phyloP scores from a whole-genome alignment of 306 rosid genomes.

The Cicer yamashitae region DNA sequence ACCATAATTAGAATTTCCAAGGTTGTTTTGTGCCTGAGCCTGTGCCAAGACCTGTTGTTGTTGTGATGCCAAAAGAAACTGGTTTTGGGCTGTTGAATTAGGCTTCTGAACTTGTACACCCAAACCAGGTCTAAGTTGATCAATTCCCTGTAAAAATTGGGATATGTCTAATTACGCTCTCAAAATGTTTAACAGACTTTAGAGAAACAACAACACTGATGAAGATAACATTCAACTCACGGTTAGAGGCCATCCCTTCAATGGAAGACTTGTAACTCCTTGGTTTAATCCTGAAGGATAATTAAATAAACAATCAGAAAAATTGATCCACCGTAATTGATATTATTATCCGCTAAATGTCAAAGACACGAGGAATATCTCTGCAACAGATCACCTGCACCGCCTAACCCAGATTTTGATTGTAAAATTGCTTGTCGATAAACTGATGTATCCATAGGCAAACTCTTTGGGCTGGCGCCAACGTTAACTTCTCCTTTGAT shows the following conservation, averaged over 20 bases:
- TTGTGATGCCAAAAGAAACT: slow-evolving; percentile 76
- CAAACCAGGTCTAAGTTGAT: slow-evolving; percentile 78
- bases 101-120: slow-evolving; percentile 88
- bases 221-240: slow-evolving; percentile 64
- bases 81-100: slow-evolving; percentile 62
- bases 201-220: not conserved
- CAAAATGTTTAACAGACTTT: slow-evolving; percentile 36
- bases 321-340: slow-evolving; percentile 22
- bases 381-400: slow-evolving; percentile 57
- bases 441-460: slow-evolving; percentile 80
- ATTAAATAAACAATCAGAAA: slow-evolving; percentile 28
- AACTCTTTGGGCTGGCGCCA: slow-evolving; percentile 64
- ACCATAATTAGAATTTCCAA: slow-evolving; percentile 63
- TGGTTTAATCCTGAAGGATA: slow-evolving; percentile 69
- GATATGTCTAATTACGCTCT: slow-evolving; percentile 38
- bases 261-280: slow-evolving; percentile 73
- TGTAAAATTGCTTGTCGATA: slow-evolving; percentile 81
- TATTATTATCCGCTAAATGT: slow-evolving; percentile 18
- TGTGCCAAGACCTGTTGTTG: slow-evolving; percentile 81
- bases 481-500: slow-evolving; percentile 71
- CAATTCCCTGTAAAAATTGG: slow-evolving; percentile 68
- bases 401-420: slow-evolving; percentile 73
- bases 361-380: slow-evolving; percentile 31
- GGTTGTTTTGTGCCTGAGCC: slow-evolving; percentile 73
- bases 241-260: slow-evolving; percentile 94